Conservation (phyloP, 2,329 filamentous ascomycete species). For the Hymenoscyphus linearis region DNA sequence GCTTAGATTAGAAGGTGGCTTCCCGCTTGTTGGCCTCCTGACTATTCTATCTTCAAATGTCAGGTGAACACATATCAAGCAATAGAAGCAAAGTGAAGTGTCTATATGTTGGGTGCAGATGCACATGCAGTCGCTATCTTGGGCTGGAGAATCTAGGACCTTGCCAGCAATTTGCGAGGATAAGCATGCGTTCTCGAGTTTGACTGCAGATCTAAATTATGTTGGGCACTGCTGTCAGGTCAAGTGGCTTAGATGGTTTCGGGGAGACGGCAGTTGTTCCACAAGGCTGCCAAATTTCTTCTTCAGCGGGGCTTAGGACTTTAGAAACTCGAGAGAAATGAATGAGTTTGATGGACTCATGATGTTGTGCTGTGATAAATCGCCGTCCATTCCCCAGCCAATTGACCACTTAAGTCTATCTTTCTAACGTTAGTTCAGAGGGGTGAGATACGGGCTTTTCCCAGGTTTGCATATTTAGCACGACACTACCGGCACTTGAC, state of each 20-base stretch:
- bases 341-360: not conserved
- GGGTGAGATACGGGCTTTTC: not conserved
- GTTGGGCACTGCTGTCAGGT: slow-evolving; percentile 4
- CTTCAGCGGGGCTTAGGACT: not conserved
- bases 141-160: slow-evolving; percentile 5
- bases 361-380: not conserved
- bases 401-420: not conserved
- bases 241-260: not conserved
- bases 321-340: not conserved
- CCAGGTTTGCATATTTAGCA: not conserved
- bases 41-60: not conserved
- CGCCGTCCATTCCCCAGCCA: not conserved
- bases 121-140: slow-evolving; percentile 3
- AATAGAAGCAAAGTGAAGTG: slow-evolving; percentile 8
- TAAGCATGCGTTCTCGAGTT: not conserved
- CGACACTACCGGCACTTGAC: slow-evolving; percentile 4
- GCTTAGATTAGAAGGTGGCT: slow-evolving; percentile 3
- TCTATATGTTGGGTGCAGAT: slow-evolving; percentile 3
- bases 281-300: slow-evolving; percentile 5
- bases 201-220: slow-evolving; percentile 1
- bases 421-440: not conserved
- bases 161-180: not conserved
- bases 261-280: slow-evolving; percentile 1
- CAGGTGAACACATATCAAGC: slow-evolving; percentile 7
- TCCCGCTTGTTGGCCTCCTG: slow-evolving; percentile 4